These are phyloP conservation scores for Blakeslea trispora DNA, from an alignment of 371 early-diverging fungal genomes.

Conservation along the genomic window DNA sequence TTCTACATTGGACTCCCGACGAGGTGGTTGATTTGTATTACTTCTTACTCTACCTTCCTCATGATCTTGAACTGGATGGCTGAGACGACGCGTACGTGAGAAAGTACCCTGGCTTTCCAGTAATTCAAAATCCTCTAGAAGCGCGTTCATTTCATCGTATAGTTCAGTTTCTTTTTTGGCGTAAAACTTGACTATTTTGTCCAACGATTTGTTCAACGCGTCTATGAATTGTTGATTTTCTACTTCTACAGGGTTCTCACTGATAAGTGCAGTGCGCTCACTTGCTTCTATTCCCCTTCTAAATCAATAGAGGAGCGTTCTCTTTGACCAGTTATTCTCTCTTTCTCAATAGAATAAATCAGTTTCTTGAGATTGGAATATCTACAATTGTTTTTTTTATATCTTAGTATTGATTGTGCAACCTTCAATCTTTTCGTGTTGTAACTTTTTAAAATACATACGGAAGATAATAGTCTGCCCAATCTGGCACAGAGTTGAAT, in stretches of 20 bases:
- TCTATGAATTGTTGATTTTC: constrained; percentile 66
- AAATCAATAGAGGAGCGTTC: constrained; percentile 26
- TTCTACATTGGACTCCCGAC: constrained; percentile 40
- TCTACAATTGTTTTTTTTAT: constrained; percentile 34
- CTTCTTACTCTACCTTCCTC: constrained; percentile 10
- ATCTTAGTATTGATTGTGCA: no score
- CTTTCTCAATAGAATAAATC: constrained; percentile 87
- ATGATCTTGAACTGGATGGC: neutral
- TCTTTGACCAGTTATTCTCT: constrained; percentile 55
- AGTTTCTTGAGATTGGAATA: constrained; percentile 91
- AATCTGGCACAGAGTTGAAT: constrained; percentile 90
- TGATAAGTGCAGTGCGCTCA: constrained; percentile 49
- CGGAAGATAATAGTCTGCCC: constrained; percentile 83
- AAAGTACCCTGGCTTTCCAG: constrained; percentile 7
- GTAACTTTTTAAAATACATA: constrained; percentile 41
- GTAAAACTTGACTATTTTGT: constrained; percentile 82
- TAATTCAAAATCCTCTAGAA: constrained; percentile 45
- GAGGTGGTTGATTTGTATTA: constrained; percentile 34
- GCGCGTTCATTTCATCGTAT: constrained; percentile 58
- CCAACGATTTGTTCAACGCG: constrained; percentile 78
- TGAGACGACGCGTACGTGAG: constrained; percentile 11
- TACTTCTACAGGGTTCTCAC: constrained; percentile 32
- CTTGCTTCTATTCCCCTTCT: constrained; percentile 29
- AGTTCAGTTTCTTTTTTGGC: constrained; percentile 80
- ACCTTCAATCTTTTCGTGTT: no score